Conservation (phyloP, 225 moss, liverwort and hornwort species). For the Pseudisothecium myosuroides region DNA sequence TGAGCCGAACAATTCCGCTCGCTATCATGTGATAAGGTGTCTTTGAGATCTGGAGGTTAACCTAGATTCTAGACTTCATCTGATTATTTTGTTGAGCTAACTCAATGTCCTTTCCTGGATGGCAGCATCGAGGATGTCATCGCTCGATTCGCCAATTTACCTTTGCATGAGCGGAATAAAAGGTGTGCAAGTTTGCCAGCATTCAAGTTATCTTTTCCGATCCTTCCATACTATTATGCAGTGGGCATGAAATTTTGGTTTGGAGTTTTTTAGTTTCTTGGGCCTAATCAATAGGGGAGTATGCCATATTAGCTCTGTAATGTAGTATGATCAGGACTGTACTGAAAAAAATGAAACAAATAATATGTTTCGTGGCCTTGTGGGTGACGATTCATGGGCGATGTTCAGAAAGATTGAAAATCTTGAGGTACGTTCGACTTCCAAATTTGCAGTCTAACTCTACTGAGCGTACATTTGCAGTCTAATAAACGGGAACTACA, state of each 20-base stretch:
- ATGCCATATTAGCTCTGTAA: no score
- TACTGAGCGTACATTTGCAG: background rate
- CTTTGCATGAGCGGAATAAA: constrained; percentile 39
- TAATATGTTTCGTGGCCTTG: background rate
- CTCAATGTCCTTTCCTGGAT: background rate
- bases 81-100: background rate
- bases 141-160: constrained; percentile 36
- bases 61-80: background rate
- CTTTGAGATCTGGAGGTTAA: background rate
- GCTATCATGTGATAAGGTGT: background rate
- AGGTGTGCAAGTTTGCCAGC: constrained; percentile 4
- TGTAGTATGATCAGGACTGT: background rate
- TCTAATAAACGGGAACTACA: background rate
- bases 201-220: background rate
- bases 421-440: constrained; percentile 19
- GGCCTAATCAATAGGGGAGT: background rate
- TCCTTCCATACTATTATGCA: background rate
- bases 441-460: background rate
- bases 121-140: constrained; percentile 40
- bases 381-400: background rate
- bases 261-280: background rate
- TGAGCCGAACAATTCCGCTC: background rate
- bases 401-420: constrained; percentile 32
- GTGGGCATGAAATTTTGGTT: background rate
- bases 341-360: background rate